A percentile compares a stretch with the other conserved stretches of the same genome.
phyloP scores from a whole-genome alignment of 306 rosid species.

The Trifolium subterraneum region DNA sequence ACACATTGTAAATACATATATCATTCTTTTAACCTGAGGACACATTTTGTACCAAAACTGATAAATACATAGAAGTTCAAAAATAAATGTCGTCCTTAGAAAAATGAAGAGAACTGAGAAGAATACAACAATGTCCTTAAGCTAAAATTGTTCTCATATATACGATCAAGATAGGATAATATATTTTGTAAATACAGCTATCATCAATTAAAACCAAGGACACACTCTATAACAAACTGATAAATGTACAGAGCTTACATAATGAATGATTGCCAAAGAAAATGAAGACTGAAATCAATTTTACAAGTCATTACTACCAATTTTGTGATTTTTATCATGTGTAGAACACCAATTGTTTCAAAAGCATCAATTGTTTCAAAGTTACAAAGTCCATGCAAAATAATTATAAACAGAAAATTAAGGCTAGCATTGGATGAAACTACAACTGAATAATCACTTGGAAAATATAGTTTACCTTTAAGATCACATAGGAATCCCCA shows the following conservation, averaged over 20 bases:
- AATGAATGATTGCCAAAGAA: conserved; percentile 25
- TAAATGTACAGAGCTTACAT: conserved; percentile 22
- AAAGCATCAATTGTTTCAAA: conserved; percentile 11
- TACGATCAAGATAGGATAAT: conserved; percentile 6
- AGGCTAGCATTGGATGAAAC: conserved; percentile 11
- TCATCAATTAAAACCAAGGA: neutral
- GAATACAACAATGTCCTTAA: neutral
- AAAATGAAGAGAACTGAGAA: conserved; percentile 15
- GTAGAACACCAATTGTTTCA: neutral
- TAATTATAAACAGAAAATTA: conserved; percentile 25
- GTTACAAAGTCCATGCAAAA: conserved; percentile 14
- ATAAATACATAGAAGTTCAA: conserved; percentile 8
- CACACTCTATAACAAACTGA: conserved; percentile 11
- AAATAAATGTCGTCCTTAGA: neutral
- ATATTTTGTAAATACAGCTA: neutral
- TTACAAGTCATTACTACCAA: conserved; percentile 33
- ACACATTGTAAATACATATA: neutral
- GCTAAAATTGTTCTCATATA: neutral
- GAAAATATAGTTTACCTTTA: conserved; percentile 68
- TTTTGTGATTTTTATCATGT: neutral
- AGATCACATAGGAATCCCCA: conserved; percentile 86
- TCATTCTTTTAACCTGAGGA: conserved; percentile 4
- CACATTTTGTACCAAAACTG: neutral
- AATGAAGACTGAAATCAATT: conserved; percentile 19
- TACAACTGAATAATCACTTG: conserved; percentile 3